Percentiles rank a stretch among this genome's conserved stretches.
These are phyloP conservation scores for Colletotrichum gigasporum DNA, from an alignment of 2,329 filamentous ascomycete species.

Conservation along the genomic window DNA sequence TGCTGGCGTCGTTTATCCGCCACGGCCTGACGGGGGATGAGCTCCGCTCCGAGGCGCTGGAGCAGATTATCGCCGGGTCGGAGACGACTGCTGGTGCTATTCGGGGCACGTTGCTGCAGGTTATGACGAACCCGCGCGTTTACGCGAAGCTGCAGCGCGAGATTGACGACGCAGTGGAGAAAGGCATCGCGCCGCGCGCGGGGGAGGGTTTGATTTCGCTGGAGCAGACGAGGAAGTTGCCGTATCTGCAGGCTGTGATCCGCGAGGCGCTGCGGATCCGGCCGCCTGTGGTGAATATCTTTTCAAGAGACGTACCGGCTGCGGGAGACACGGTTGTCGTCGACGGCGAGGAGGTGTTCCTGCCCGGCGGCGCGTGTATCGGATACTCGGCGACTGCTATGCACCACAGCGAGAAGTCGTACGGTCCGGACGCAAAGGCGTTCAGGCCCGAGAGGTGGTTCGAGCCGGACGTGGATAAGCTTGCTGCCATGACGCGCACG, in stretches of 20 bases:
- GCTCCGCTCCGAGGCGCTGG: slow-evolving; percentile 41
- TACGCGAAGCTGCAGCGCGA: slow-evolving; percentile 54
- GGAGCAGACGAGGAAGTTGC: slow-evolving; percentile 41
- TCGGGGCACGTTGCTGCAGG: slow-evolving; percentile 54
- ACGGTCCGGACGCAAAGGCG: slow-evolving; percentile 62
- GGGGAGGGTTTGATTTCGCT: slow-evolving; percentile 31
- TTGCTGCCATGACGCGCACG: slow-evolving; percentile 17
- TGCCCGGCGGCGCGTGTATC: slow-evolving; percentile 66
- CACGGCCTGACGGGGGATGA: slow-evolving; percentile 38
- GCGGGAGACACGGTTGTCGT: slow-evolving; percentile 32
- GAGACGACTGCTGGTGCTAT: slow-evolving; percentile 64
- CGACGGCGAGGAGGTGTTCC: slow-evolving; percentile 33
- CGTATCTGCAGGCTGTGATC: slow-evolving; percentile 49
- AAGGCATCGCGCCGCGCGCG: slow-evolving; percentile 36
- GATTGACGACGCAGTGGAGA: slow-evolving; percentile 42
- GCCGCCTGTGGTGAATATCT: slow-evolving; percentile 36
- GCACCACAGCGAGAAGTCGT: slow-evolving; percentile 65
- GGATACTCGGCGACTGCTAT: slow-evolving; percentile 70
- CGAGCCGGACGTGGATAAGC: slow-evolving; percentile 46
- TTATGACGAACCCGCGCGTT: slow-evolving; percentile 55
- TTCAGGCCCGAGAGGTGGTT: slow-evolving; percentile 69
- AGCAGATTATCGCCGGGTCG: slow-evolving; percentile 56
- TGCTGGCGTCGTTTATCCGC: slow-evolving; percentile 42
- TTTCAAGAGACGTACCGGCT: slow-evolving; percentile 36
- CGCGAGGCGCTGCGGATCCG: slow-evolving; percentile 46